Percentiles rank a stretch among this genome's conserved stretches.
These are phyloP conservation scores for Taiozyma sp. DNA, from an alignment of 1,139 yeast genomes.

Conservation along the genomic window DNA sequence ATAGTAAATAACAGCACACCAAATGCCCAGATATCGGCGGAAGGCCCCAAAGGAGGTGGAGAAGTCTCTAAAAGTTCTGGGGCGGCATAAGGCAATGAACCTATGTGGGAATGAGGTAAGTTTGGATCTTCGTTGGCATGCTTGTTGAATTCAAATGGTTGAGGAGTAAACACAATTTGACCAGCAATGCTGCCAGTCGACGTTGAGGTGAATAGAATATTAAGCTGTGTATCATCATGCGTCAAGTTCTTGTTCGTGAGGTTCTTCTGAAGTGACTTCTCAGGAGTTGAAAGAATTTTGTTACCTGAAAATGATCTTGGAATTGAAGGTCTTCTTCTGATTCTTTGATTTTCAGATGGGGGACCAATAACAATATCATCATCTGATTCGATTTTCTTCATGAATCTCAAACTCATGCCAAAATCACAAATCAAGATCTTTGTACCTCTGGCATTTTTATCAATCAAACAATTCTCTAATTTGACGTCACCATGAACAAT, in stretches of 20 bases:
- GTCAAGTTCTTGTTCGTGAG: constrained; percentile 21
- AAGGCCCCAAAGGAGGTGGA: constrained; percentile 66
- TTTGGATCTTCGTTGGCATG: constrained; percentile 15
- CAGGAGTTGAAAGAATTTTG: constrained; percentile 9
- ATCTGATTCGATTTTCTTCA: constrained; percentile 27
- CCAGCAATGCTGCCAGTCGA: background rate
- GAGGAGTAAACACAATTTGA: constrained; percentile 6
- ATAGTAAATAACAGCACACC: constrained; percentile 76
- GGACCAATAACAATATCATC: constrained; percentile 8
- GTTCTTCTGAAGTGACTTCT: constrained; percentile 19
- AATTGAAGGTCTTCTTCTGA: constrained; percentile 27
- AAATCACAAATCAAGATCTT: constrained; percentile 69
- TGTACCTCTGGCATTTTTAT: constrained; percentile 29
- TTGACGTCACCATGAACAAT: constrained; percentile 89
- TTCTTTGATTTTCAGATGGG: constrained; percentile 2
- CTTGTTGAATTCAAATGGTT: constrained; percentile 7
- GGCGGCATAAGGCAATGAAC: constrained; percentile 88
- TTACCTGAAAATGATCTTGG: constrained; percentile 41
- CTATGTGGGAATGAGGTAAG: constrained; percentile 65
- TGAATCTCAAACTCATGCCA: constrained; percentile 58
- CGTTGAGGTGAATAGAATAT: background rate
- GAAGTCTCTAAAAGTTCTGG: constrained; percentile 72
- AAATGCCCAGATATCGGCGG: constrained; percentile 86
- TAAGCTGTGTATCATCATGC: constrained; percentile 27
- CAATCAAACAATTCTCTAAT: constrained; percentile 75